Conservation (phyloP, 257 asterid genomes). For the Apocynum venetum region DNA sequence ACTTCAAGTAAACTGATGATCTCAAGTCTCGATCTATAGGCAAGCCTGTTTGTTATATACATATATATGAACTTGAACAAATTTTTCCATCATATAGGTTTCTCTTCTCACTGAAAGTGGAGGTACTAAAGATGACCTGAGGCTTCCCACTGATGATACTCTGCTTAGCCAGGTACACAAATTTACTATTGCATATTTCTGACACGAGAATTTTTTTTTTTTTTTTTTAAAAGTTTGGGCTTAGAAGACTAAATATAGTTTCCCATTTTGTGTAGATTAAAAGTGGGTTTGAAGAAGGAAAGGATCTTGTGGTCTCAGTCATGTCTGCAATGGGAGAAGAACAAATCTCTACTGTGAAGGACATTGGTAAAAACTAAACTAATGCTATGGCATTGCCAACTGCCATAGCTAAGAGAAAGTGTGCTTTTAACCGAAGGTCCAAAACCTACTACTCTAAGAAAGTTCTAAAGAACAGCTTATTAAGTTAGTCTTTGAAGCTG, state of each 20-base stretch:
- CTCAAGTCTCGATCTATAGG: background rate
- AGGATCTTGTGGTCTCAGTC: slow-evolving; percentile 64
- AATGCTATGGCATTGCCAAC: background rate
- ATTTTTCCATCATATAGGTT: slow-evolving; percentile 34
- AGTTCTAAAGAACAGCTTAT: slow-evolving; percentile 15
- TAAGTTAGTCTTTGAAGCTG: slow-evolving; percentile 14
- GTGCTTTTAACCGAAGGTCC: background rate
- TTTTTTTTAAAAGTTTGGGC: background rate
- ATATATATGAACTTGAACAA: background rate
- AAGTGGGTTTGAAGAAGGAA: slow-evolving; percentile 63
- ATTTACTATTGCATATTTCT: background rate
- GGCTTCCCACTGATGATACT: slow-evolving; percentile 71
- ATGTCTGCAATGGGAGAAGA: slow-evolving; percentile 82
- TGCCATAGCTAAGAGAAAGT: slow-evolving; percentile 15
- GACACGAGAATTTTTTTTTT: background rate
- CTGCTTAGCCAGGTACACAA: slow-evolving; percentile 53
- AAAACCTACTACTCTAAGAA: slow-evolving; percentile 1
- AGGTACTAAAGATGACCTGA: slow-evolving; percentile 67
- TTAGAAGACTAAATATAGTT: background rate
- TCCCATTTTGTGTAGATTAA: slow-evolving; percentile 34
- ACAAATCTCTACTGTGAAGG: slow-evolving; percentile 65
- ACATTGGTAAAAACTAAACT: slow-evolving; percentile 48
- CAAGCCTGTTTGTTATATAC: background rate
- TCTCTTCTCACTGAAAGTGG: slow-evolving; percentile 80
- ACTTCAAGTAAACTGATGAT: background rate